phyloP scores from a whole-genome alignment of 2,329 filamentous ascomycete genomes.

The Bipolaris zeicola region DNA sequence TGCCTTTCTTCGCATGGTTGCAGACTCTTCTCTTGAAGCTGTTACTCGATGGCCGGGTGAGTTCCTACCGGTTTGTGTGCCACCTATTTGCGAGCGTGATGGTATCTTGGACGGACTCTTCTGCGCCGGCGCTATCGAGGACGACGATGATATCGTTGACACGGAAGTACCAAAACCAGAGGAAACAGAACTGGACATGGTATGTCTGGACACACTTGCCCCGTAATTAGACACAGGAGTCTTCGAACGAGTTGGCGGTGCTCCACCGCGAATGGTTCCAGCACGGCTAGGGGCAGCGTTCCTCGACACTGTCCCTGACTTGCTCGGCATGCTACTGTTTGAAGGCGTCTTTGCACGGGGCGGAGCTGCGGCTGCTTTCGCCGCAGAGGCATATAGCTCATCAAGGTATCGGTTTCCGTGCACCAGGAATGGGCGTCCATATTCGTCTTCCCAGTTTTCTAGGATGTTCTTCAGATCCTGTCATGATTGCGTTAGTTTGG shows the following conservation, averaged over 20 bases:
- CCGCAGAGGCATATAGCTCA: constrained; percentile 70
- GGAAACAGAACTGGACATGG: constrained; percentile 44
- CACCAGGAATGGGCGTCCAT: constrained; percentile 89
- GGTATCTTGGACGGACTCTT: constrained; percentile 72
- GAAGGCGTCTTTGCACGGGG: constrained; percentile 78
- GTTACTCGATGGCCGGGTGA: constrained; percentile 71
- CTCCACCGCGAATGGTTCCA: constrained; percentile 49
- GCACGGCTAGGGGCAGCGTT: constrained; percentile 39
- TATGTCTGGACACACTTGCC: constrained; percentile 45
- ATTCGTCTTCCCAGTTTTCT: constrained; percentile 90
- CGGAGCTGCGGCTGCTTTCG: constrained; percentile 64
- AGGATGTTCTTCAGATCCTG: constrained; percentile 76
- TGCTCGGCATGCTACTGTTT: constrained; percentile 44
- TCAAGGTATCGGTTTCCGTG: constrained; percentile 92
- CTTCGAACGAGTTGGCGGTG: constrained; percentile 51
- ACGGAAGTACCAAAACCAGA: constrained; percentile 37
- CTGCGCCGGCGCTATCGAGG: constrained; percentile 22
- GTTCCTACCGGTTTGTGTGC: constrained; percentile 73
- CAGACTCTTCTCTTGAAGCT: constrained; percentile 38
- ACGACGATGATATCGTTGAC: constrained; percentile 38
- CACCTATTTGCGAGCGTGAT: constrained; percentile 70
- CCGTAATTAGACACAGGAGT: constrained; percentile 48
- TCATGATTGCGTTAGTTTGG: constrained; percentile 1
- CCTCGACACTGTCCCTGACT: constrained; percentile 38
- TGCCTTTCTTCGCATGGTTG: constrained; percentile 49